A percentile compares a stretch with the other conserved stretches of the same genome.
Evolutionary conservation across 2,329 filamentous ascomycete species (phyloP).

Genomic region (Pseudodiploospora longispora): DNA sequence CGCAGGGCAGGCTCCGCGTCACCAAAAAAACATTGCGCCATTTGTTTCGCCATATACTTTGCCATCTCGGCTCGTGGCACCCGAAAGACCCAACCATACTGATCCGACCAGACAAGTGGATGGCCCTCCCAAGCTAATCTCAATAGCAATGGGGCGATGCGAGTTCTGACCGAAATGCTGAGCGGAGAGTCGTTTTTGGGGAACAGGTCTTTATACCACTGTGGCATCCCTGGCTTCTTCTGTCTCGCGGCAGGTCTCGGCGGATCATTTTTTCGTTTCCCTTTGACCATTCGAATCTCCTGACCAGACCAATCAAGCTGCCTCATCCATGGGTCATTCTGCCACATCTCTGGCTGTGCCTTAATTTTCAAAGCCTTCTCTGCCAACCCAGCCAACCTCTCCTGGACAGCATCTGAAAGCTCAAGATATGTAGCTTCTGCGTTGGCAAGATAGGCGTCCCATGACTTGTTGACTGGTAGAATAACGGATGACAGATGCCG

Average conservation of each 20-base stretch:
- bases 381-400: constrained; percentile 64
- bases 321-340: constrained; percentile 78
- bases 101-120: constrained; percentile 87
- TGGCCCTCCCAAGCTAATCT: constrained; percentile 82
- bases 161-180: constrained; percentile 73
- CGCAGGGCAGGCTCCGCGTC: constrained; percentile 62
- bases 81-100: constrained; percentile 86
- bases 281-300: constrained; percentile 83
- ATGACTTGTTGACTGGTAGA: constrained; percentile 78
- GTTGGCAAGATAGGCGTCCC: constrained; percentile 76
- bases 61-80: constrained; percentile 54
- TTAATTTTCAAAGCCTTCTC: constrained; percentile 72
- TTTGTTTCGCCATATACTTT: constrained; percentile 62
- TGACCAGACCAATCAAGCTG: constrained; percentile 96
- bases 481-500: constrained; percentile 92
- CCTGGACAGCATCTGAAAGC: constrained; percentile 68
- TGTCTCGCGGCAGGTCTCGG: constrained; percentile 72
- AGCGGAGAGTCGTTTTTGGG: constrained; percentile 60
- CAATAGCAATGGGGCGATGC: constrained; percentile 78
- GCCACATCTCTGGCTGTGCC: constrained; percentile 58
- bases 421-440: constrained; percentile 78
- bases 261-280: constrained; percentile 77
- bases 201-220: constrained; percentile 94
- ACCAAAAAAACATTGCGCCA: constrained; percentile 71
- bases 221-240: constrained; percentile 89